A percentile compares a stretch with the other conserved stretches of the same genome.
These are phyloP conservation scores for Aegilops sharonensis DNA, from an alignment of 176 grass and related monocot genomes.

Conservation along the genomic window DNA sequence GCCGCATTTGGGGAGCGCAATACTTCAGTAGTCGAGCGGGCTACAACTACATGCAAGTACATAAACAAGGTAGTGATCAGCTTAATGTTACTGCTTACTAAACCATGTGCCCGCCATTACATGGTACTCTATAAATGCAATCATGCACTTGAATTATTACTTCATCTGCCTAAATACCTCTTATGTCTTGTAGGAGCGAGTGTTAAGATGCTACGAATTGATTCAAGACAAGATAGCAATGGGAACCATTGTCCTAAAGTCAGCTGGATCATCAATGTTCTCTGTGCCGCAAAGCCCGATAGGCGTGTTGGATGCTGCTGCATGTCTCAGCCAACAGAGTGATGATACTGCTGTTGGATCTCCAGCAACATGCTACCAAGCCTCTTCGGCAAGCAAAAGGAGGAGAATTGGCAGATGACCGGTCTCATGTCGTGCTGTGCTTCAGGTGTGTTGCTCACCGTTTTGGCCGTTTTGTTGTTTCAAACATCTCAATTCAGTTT, in stretches of 20 bases:
- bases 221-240: conserved; percentile 68
- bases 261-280: conserved; percentile 40
- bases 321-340: conserved; percentile 80
- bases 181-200: conserved; percentile 56
- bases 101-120: not conserved
- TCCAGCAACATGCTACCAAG: conserved; percentile 48
- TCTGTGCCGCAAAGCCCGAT: conserved; percentile 77
- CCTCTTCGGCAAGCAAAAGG: conserved; percentile 72
- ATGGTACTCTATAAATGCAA: conserved; percentile 4
- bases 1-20: conserved; percentile 49
- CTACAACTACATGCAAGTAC: conserved; percentile 53
- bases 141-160: conserved; percentile 23
- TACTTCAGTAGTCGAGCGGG: conserved; percentile 57
- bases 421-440: conserved; percentile 19
- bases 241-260: conserved; percentile 51
- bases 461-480: conserved; percentile 49
- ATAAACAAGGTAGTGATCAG: conserved; percentile 58
- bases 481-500: conserved; percentile 47
- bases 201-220: conserved; percentile 66
- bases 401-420: conserved; percentile 68
- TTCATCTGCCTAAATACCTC: not conserved
- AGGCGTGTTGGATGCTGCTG: conserved; percentile 73
- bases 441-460: conserved; percentile 44
- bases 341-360: conserved; percentile 65
- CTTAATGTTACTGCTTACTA: not conserved